A percentile compares a stretch with the other conserved stretches of the same genome.
phyloP scores from a whole-genome alignment of 306 rosid genomes.

The Quercus suber region DNA sequence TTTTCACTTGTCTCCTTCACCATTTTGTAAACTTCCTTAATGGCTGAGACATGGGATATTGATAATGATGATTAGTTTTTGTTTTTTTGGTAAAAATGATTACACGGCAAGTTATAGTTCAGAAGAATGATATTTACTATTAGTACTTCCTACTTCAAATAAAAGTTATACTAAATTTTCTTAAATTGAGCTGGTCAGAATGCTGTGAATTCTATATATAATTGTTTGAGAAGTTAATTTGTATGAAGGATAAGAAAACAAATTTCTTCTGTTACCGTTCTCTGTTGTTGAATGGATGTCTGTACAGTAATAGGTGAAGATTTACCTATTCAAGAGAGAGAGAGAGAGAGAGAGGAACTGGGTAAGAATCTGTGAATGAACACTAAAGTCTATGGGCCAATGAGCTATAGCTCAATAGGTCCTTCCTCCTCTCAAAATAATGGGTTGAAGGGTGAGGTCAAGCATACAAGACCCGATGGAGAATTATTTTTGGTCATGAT shows the following conservation, averaged over 20 bases:
- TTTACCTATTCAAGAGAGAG: not conserved
- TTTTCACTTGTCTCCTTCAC: not conserved
- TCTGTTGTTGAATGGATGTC: not conserved
- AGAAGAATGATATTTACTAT: not conserved
- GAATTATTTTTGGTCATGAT: not conserved
- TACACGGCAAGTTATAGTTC: not conserved
- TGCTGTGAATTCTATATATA: not conserved
- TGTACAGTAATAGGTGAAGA: not conserved
- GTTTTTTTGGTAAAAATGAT: not conserved
- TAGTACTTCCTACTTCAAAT: not conserved
- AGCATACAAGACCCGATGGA: too few species aligned
- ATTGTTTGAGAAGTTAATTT: not conserved
- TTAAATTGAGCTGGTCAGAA: not conserved
- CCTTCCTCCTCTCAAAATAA: too few species aligned
- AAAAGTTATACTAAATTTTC: not conserved
- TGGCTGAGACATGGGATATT: not conserved
- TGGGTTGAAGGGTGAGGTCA: too few species aligned
- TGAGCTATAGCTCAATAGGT: too few species aligned
- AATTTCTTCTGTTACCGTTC: not conserved
- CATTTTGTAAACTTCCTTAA: not conserved
- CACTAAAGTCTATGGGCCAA: not conserved
- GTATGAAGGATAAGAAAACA: not conserved
- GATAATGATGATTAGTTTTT: not conserved
- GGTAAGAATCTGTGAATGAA: not conserved
- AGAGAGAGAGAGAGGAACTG: too few species aligned